These are phyloP conservation scores for Kodamaea neixiangensis DNA, from an alignment of 805 yeast species.

Conservation along the genomic window DNA sequence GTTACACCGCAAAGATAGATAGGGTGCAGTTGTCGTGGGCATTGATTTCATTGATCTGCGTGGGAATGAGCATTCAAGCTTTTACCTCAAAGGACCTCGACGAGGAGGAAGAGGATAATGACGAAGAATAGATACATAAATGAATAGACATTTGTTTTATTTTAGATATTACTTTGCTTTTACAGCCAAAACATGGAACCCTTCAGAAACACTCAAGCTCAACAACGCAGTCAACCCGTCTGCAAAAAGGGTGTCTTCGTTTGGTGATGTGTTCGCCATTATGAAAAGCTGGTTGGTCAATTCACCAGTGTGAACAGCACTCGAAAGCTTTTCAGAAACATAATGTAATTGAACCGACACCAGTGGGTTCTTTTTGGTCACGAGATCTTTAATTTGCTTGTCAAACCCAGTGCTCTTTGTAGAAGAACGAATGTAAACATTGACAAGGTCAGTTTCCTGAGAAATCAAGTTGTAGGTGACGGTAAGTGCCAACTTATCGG, in stretches of 20 bases:
- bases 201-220: conserved; percentile 23
- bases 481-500: conserved; percentile 36
- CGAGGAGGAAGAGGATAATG: conserved; percentile 27
- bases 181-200: conserved; percentile 26
- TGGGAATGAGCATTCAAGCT: conserved; percentile 19
- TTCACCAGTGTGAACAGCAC: conserved; percentile 13
- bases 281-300: conserved; percentile 25
- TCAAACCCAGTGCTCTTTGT: conserved; percentile 17
- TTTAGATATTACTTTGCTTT: conserved; percentile 11
- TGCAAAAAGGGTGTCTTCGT: conserved; percentile 16
- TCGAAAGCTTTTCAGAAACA: conserved; percentile 20
- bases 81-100: conserved; percentile 19
- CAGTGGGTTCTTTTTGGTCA: conserved; percentile 11
- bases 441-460: conserved; percentile 15
- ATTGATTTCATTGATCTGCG: conserved; percentile 25
- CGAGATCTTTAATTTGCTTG: conserved; percentile 10
- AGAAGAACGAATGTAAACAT: conserved; percentile 22
- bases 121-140: conserved; percentile 1
- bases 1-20: conserved; percentile 26
- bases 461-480: conserved; percentile 24
- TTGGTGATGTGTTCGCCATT: conserved; percentile 22
- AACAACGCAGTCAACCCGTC: conserved; percentile 24
- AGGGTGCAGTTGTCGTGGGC: conserved; percentile 36
- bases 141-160: background rate
- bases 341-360: conserved; percentile 16